Percentiles rank a stretch among this genome's conserved stretches.
These are phyloP conservation scores for Panaeolus papilionaceus DNA, from an alignment of 768 basidiomycete species.

Conservation along the genomic window DNA sequence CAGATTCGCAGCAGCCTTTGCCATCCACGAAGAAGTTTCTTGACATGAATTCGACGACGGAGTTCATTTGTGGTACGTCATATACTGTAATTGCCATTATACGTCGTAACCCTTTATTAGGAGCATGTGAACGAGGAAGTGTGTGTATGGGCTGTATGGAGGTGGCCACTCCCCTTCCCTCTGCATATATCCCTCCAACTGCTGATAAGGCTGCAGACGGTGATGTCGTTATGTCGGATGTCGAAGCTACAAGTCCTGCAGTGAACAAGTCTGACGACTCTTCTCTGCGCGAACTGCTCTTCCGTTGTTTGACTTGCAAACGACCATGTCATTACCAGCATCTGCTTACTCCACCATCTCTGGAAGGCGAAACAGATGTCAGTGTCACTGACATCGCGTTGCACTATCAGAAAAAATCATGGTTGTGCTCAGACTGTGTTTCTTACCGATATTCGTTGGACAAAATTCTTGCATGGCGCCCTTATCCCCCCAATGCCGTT, in stretches of 20 bases:
- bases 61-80: slow-evolving; percentile 72
- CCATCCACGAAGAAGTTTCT: slow-evolving; percentile 55
- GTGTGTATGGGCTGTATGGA: slow-evolving; percentile 80
- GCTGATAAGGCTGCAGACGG: slow-evolving; percentile 27
- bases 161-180: slow-evolving; percentile 41
- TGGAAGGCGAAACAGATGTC: slow-evolving; percentile 33
- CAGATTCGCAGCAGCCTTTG: slow-evolving; percentile 31
- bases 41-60: slow-evolving; percentile 64
- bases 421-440: slow-evolving; percentile 81
- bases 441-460: slow-evolving; percentile 76
- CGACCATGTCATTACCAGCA: slow-evolving; percentile 85
- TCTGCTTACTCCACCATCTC: slow-evolving; percentile 54
- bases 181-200: neutral
- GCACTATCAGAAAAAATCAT: slow-evolving; percentile 63
- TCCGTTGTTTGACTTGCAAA: slow-evolving; percentile 85
- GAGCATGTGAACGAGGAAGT: slow-evolving; percentile 74
- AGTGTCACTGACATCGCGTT: slow-evolving; percentile 54
- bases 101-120: slow-evolving; percentile 29
- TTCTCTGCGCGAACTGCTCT: slow-evolving; percentile 58
- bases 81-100: neutral
- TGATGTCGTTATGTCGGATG: slow-evolving; percentile 43
- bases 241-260: slow-evolving; percentile 14
- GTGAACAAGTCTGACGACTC: slow-evolving; percentile 18
- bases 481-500: slow-evolving; percentile 69
- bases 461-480: slow-evolving; percentile 92